Percentiles rank a stretch among this genome's conserved stretches.
Conservation (phyloP, 768 basidiomycete genomes). For the Suillus occidentalis region DNA sequence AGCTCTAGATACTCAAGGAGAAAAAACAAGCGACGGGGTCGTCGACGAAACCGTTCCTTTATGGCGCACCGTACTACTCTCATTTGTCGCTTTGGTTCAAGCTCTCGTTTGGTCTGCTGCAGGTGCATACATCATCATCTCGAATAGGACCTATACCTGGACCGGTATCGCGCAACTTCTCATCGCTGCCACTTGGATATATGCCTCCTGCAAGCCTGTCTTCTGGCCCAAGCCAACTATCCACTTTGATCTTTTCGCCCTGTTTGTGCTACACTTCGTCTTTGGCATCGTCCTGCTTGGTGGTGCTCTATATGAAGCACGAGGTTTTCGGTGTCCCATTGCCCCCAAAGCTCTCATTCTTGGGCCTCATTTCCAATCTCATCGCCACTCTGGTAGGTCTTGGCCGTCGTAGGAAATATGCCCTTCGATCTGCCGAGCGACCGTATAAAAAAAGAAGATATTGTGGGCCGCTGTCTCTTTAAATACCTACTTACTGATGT, state of each 20-base stretch:
- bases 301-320: constrained; percentile 55
- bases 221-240: constrained; percentile 53
- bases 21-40: not conserved
- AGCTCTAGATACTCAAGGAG: constrained; percentile 34
- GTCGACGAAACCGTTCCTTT: constrained; percentile 37
- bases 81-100: constrained; percentile 54
- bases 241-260: constrained; percentile 60
- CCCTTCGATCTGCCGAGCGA: constrained; percentile 65
- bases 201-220: constrained; percentile 57
- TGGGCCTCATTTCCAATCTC: constrained; percentile 42
- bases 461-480: constrained; percentile 46
- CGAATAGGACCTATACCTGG: constrained; percentile 37
- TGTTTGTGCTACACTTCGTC: constrained; percentile 53
- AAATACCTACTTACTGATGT: not conserved
- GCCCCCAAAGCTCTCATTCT: constrained; percentile 31
- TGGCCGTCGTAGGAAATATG: constrained; percentile 56
- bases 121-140: constrained; percentile 52
- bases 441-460: constrained; percentile 50
- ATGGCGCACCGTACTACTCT: constrained; percentile 62
- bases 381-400: constrained; percentile 39
- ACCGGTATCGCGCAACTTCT: constrained; percentile 43
- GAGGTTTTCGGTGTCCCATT: constrained; percentile 42
- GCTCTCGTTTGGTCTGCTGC: constrained; percentile 58
- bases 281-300: constrained; percentile 51
- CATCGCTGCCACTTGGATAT: constrained; percentile 62